A percentile compares a stretch with the other conserved stretches of the same genome.
These are phyloP conservation scores for Arthrobotrys entomopaga DNA, from an alignment of 2,329 filamentous ascomycete genomes.

Conservation along the genomic window DNA sequence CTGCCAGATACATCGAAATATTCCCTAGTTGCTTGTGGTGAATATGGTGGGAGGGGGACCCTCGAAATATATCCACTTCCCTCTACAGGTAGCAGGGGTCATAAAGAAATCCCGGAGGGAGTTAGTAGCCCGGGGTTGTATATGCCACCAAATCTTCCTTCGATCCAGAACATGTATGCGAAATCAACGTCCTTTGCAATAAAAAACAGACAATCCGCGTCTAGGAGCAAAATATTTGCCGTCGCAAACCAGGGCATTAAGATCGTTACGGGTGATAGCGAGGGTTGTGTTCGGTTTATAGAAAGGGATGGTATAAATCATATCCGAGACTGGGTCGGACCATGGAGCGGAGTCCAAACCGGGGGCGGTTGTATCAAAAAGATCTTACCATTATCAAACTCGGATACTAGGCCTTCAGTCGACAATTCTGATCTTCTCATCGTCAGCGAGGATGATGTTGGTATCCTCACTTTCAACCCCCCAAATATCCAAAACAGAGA, in stretches of 20 bases:
- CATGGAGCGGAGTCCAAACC: constrained; percentile 62
- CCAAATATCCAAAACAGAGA: neutral
- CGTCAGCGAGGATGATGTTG: constrained; percentile 39
- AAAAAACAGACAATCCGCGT: constrained; percentile 85
- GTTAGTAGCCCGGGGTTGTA: neutral
- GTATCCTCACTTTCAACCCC: constrained; percentile 40
- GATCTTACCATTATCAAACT: constrained; percentile 34
- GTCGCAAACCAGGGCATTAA: constrained; percentile 83
- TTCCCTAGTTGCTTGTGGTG: constrained; percentile 82
- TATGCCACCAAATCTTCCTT: neutral
- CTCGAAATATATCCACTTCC: constrained; percentile 83
- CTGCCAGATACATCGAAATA: constrained; percentile 68
- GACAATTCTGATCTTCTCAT: constrained; percentile 48
- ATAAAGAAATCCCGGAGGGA: constrained; percentile 36
- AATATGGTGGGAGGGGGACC: constrained; percentile 90
- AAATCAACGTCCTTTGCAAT: constrained; percentile 40
- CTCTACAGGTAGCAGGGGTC: constrained; percentile 52
- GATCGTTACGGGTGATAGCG: constrained; percentile 83
- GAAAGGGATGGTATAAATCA: constrained; percentile 75
- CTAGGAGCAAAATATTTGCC: constrained; percentile 81
- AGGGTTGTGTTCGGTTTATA: constrained; percentile 87
- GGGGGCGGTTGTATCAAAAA: constrained; percentile 22
- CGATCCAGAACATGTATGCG: constrained; percentile 58
- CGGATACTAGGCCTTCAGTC: constrained; percentile 53
- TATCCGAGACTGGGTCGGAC: constrained; percentile 67